phyloP scores from a whole-genome alignment of 352 stramenopile genomes.

The Phytophthora citrophthora region DNA sequence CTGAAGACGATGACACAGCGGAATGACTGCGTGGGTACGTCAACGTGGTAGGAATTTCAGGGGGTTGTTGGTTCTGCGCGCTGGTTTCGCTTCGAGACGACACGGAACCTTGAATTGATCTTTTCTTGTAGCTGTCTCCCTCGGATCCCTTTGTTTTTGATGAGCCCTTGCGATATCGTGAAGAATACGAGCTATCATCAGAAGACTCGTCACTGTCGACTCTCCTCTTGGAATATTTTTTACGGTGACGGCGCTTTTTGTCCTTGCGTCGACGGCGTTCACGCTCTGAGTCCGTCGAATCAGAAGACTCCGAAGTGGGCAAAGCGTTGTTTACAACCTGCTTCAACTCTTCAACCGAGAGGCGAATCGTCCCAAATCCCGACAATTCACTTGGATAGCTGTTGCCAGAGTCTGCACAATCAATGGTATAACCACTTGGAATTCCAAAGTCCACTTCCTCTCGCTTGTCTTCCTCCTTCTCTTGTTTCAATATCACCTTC shows the following conservation, averaged over 20 bases:
- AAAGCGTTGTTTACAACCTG: slow-evolving; percentile 45
- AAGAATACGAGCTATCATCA: slow-evolving; percentile 7
- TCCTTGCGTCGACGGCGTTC: slow-evolving; percentile 22
- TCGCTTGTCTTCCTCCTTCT: slow-evolving; percentile 7
- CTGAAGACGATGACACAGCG: slow-evolving; percentile 1
- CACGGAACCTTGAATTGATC: background rate
- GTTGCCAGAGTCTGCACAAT: background rate
- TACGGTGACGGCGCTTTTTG: slow-evolving; percentile 7
- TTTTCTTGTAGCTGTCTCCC: slow-evolving; percentile 1
- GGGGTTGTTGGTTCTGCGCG: background rate
- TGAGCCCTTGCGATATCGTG: slow-evolving; percentile 4
- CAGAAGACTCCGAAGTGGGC: slow-evolving; percentile 43
- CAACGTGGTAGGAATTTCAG: slow-evolving; percentile 14
- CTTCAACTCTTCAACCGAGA: slow-evolving; percentile 29
- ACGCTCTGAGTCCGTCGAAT: slow-evolving; percentile 37
- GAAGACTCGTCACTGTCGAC: slow-evolving; percentile 14
- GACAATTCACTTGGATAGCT: background rate
- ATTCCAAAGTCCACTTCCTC: background rate
- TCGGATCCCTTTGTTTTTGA: background rate
- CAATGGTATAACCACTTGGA: slow-evolving; percentile 12
- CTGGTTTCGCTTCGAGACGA: slow-evolving; percentile 19
- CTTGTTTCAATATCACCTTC: slow-evolving; percentile 9
- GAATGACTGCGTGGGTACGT: slow-evolving; percentile 18
- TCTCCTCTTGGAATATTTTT: slow-evolving; percentile 15
- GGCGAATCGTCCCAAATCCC: slow-evolving; percentile 21